Evolutionary conservation across 306 rosid species (phyloP).

Genomic region (Psophocarpus tetragonolobus): DNA sequence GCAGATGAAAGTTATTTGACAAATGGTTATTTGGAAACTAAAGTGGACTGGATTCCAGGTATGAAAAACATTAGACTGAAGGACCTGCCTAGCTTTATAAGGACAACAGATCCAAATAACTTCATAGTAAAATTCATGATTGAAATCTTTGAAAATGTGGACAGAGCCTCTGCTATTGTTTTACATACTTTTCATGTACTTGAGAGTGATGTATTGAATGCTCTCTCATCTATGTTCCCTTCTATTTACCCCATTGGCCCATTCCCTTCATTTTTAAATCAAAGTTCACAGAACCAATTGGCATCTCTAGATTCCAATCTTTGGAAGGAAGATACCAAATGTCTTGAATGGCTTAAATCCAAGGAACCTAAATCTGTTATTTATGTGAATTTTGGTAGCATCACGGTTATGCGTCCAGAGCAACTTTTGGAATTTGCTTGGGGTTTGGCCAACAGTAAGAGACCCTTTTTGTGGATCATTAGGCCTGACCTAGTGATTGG

Average conservation of each 20-base stretch:
- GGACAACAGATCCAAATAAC: neutral
- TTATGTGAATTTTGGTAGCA: neutral
- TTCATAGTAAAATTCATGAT: neutral
- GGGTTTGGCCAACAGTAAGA: slow-evolving; percentile 20
- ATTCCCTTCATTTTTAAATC: neutral
- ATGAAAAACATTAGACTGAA: slow-evolving; percentile 27
- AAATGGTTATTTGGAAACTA: neutral
- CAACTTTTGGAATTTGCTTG: neutral
- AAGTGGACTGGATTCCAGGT: slow-evolving; percentile 31
- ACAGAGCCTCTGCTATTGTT: neutral
- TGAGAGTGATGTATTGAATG: slow-evolving; percentile 28
- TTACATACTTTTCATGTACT: slow-evolving; percentile 23
- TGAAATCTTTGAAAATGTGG: neutral
- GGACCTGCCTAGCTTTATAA: neutral
- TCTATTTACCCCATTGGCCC: neutral
- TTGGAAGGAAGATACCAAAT: neutral
- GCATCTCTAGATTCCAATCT: neutral
- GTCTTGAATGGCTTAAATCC: neutral
- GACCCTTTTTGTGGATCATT: neutral
- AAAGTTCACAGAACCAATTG: neutral
- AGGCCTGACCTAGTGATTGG: neutral
- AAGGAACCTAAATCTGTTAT: neutral
- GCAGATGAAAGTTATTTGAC: slow-evolving; percentile 33
- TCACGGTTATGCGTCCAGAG: neutral
- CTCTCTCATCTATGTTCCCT: neutral